phyloP scores from a whole-genome alignment of 2,329 filamentous ascomycete genomes.

The Amauroascus niger region DNA sequence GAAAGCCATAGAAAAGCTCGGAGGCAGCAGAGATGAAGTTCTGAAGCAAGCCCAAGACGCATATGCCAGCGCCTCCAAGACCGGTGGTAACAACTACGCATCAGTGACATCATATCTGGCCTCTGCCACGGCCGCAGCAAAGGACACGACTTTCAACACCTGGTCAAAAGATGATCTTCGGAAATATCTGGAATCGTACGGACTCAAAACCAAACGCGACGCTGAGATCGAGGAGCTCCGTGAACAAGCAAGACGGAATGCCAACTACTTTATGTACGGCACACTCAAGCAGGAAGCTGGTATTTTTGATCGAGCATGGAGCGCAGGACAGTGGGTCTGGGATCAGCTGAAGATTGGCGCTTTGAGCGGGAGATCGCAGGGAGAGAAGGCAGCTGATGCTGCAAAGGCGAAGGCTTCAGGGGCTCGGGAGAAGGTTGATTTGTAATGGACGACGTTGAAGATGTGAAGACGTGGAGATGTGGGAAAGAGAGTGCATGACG shows the following conservation, averaged over 20 bases:
- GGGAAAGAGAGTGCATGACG: neutral
- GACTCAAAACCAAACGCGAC: conserved; percentile 58
- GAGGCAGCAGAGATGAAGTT: conserved; percentile 63
- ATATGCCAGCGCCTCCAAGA: conserved; percentile 40
- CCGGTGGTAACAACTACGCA: conserved; percentile 42
- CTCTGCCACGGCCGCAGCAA: conserved; percentile 54
- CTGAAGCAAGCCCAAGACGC: conserved; percentile 46
- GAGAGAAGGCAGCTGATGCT: conserved; percentile 41
- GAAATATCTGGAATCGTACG: conserved; percentile 69
- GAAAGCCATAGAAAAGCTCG: conserved; percentile 52
- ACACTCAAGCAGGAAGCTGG: conserved; percentile 55
- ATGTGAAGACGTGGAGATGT: neutral
- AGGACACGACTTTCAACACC: conserved; percentile 57
- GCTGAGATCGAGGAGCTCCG: conserved; percentile 59
- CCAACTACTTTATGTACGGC: conserved; percentile 68
- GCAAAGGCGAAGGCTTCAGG: conserved; percentile 32
- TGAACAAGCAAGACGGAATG: conserved; percentile 61
- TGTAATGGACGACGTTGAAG: neutral
- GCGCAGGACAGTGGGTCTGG: conserved; percentile 39
- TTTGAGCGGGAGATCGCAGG: conserved; percentile 39
- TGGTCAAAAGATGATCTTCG: conserved; percentile 67
- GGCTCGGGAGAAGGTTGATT: conserved; percentile 9
- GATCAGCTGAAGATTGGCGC: conserved; percentile 43
- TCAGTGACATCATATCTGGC: conserved; percentile 63
- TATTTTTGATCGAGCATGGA: conserved; percentile 53